Base-by-base conservation (phyloP, 1,284 basidiomycete species). In the Erythrobasidium hasegawianum region DNA sequence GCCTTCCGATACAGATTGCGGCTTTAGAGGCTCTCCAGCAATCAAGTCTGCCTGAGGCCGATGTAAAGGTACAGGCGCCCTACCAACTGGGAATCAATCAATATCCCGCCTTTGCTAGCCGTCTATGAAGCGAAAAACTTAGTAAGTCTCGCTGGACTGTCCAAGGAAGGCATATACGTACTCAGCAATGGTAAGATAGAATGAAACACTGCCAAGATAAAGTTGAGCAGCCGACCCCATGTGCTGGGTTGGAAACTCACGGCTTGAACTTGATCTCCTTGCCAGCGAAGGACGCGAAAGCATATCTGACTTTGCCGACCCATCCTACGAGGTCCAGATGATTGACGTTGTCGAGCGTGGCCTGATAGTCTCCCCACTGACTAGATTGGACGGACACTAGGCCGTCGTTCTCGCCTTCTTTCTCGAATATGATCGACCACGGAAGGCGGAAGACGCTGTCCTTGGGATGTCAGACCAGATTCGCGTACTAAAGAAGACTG, bases 331-430 rank as follows among this genome's bases (percentile, higher is more conserved):
- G 83, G 76, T 94, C 91, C 53, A 94, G 83, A 75, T 97, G 94
- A 75, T 90, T 94, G n/a, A 95, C 94, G 67, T 87, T 84, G 50
- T 85, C 82, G 18, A 97, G 81, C 1, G 93, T 97, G 22, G 92
- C 93, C 29, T 57, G 57, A 69, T 82, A 82, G 61, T 80, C 76
- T 4, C 78, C 79, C 90, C 91, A 94, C 81, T 86, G 85, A 2
- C 90, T 83, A 0, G 88, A 90, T 69, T 85, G 80, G 45, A 94
- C 84, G 22, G 87, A 90, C 60, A 95, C 91, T 43, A 95, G 81
- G 1, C 92, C 91, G 75, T 95, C 91, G 73, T 97, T 97, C 3
- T 88, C 86, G 16, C 92, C 93, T 78, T 97, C 93, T 74, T 89
- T 88, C 73, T 90, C 86, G 22, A 87, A 76, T 56, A 97, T 87